Base-by-base conservation (phyloP, 2,329 filamentous ascomycete species). In the Laburnicola sp. region DNA sequence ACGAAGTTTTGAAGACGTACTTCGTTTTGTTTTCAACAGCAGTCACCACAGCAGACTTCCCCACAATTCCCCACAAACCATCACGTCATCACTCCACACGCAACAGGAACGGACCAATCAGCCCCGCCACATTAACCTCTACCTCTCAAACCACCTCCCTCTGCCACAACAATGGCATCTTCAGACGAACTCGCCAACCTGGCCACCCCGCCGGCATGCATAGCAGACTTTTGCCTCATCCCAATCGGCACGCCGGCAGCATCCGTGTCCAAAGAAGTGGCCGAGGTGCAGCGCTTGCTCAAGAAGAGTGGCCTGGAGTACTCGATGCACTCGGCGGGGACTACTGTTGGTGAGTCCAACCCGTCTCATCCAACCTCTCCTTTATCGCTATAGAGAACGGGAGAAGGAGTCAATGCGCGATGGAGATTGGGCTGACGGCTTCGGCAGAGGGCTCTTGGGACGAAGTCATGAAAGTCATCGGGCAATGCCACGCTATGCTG, bases 321-420 rank as follows among this genome's bases (percentile, higher is more conserved):
- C 70, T 86, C 82, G 40, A 94, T 97, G 90, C 93, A 97, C 75
- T 92, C 89, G 25, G 92, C 91, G 2, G 94, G 93, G 9, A 97
- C 93, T 0, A 97, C 93, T 0, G 83, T 97, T 48, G 91, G 91
- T 94, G 26, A 37, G 43, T 38, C 8, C 3, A 6, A 27, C 25
- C 4, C 28, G 10, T 11, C 9, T 78, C 51, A n/a, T n/a, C n/a
- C n/a, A n/a, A n/a, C 31, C n/a, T 40, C 46, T 26, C 26, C 26
- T 39, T 30, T 4, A 23, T 39, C 9, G 16, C 25, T 27, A 34
- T 31, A 21, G 26, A 35, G 49, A 41, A 11, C 37, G 38, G 28
- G 6, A 9, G 11, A 23, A 27, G 23, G 34, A 16, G 11, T 7
- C 4, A 6, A n/a, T n/a, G 21, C 9, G 16, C 23, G 43, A 28